Conservation (phyloP, 2,329 filamentous ascomycete genomes). For the Ophiostoma australiae region DNA sequence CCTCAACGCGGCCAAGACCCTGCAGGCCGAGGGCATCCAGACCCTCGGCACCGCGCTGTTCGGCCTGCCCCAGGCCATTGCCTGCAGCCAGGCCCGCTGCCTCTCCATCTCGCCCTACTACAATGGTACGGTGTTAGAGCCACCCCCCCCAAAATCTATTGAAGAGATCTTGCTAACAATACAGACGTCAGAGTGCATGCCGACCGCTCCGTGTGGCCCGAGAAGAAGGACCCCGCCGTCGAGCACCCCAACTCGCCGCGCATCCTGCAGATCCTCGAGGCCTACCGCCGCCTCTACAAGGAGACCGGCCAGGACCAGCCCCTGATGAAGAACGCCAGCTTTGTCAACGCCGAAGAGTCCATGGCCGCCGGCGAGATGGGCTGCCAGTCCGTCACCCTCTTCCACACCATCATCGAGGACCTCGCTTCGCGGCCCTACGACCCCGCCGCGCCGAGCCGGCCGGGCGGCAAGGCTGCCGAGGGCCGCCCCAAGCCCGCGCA, state of each 20-base stretch:
- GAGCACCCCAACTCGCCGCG: conserved; percentile 46
- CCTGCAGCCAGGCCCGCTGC: conserved; percentile 45
- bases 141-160: too few species aligned
- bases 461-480: conserved; percentile 30
- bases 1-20: conserved; percentile 41
- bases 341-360: conserved; percentile 41
- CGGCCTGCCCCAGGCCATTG: conserved; percentile 45
- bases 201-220: conserved; percentile 42
- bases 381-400: conserved; percentile 44
- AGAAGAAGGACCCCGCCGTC: conserved; percentile 43
- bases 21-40: conserved; percentile 42
- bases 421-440: conserved; percentile 34
- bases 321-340: conserved; percentile 44
- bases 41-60: conserved; percentile 46
- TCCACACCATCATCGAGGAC: conserved; percentile 38
- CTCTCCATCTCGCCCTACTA: conserved; percentile 48
- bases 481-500: conserved; percentile 40
- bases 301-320: conserved; percentile 47
- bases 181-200: conserved; percentile 41
- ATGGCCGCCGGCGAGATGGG: conserved; percentile 45
- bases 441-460: conserved; percentile 35
- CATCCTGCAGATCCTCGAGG: conserved; percentile 46
- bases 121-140: conserved; percentile 31
- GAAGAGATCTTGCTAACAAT: too few species aligned
- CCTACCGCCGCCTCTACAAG: conserved; percentile 42